Conservation (phyloP, 2,329 filamentous ascomycete species). For the Ophiostoma pallidulum region DNA sequence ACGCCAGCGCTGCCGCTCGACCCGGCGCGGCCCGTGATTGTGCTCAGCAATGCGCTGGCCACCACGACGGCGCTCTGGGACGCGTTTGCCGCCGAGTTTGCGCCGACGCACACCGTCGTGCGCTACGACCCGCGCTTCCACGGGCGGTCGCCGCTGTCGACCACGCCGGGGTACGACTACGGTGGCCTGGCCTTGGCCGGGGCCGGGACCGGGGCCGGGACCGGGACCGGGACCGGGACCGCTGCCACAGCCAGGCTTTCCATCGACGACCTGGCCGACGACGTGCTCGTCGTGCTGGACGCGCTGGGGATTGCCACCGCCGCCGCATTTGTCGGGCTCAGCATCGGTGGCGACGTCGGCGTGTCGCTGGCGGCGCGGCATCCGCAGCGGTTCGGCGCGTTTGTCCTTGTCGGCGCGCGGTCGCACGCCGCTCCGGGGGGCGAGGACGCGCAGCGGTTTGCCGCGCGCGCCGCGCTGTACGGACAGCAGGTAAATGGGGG, state of each 20-base stretch:
- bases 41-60: constrained; percentile 6
- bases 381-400: constrained; percentile 3
- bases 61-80: constrained; percentile 6
- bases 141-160: constrained; percentile 7
- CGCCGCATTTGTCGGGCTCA: constrained; percentile 6
- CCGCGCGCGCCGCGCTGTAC: background rate
- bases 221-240: too few relatives aligned
- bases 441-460: background rate
- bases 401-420: constrained; percentile 7
- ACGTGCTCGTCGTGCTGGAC: constrained; percentile 5
- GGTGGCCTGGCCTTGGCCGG: too few relatives aligned
- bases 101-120: constrained; percentile 9
- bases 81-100: constrained; percentile 6
- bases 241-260: background rate
- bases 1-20: constrained; percentile 6
- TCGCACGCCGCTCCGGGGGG: background rate
- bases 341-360: constrained; percentile 9
- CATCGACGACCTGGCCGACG: constrained; percentile 9
- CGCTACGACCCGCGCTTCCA: constrained; percentile 11
- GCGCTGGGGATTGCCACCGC: background rate
- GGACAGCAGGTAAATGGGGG: too few relatives aligned
- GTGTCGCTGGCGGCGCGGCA: constrained; percentile 10
- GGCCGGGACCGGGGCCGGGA: too few relatives aligned
- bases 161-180: background rate
- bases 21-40: constrained; percentile 1